phyloP scores from a whole-genome alignment of 2,329 filamentous ascomycete genomes.

The Coniella lustricola region DNA sequence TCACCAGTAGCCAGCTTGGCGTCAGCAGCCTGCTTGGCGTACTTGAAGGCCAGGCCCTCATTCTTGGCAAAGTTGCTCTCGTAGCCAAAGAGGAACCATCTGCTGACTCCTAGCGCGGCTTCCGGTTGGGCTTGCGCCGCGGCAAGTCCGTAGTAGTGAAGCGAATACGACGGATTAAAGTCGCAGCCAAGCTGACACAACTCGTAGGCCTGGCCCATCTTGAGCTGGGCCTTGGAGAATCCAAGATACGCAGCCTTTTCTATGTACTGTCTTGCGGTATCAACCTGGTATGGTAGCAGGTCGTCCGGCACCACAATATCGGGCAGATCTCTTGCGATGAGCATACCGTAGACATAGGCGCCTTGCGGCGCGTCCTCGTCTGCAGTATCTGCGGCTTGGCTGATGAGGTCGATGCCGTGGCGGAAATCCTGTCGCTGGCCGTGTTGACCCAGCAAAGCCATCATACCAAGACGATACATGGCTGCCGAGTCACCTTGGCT shows the following conservation, averaged over 20 bases:
- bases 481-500: slow-evolving; percentile 80
- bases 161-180: slow-evolving; percentile 83
- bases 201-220: slow-evolving; percentile 95
- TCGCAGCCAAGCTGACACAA: slow-evolving; percentile 89
- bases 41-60: slow-evolving; percentile 85
- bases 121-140: slow-evolving; percentile 88
- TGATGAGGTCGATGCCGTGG: slow-evolving; percentile 74
- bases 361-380: slow-evolving; percentile 97
- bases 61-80: slow-evolving; percentile 92
- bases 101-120: slow-evolving; percentile 91
- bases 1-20: slow-evolving; percentile 82
- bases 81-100: slow-evolving; percentile 96
- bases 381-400: slow-evolving; percentile 72
- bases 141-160: slow-evolving; percentile 93
- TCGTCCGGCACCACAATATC: slow-evolving; percentile 73
- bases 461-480: slow-evolving; percentile 85
- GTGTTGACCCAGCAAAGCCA: slow-evolving; percentile 90
- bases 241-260: slow-evolving; percentile 95
- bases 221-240: slow-evolving; percentile 92
- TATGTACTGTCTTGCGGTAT: slow-evolving; percentile 74
- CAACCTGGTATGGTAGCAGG: slow-evolving; percentile 64
- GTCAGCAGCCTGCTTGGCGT: slow-evolving; percentile 78
- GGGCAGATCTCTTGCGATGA: slow-evolving; percentile 83
- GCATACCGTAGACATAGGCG: slow-evolving; percentile 92
- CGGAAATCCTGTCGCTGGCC: slow-evolving; percentile 77